Conservation (phyloP, 2,329 filamentous ascomycete species). For the Penicillium paneum region DNA sequence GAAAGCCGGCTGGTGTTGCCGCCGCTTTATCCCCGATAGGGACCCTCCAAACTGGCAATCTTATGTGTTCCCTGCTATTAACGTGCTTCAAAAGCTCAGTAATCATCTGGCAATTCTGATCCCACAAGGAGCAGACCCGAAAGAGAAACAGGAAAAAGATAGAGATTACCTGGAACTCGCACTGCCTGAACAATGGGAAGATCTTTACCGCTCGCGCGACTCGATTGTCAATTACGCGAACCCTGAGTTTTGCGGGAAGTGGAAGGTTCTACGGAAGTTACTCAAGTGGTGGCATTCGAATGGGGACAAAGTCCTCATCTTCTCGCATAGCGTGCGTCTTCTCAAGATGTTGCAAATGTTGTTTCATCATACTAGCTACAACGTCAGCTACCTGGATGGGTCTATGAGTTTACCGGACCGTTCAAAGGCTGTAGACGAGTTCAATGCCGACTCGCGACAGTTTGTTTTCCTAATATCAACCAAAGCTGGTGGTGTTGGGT, state of each 20-base stretch:
- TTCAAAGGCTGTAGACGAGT: constrained; percentile 77
- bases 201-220: constrained; percentile 71
- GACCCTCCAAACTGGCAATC: constrained; percentile 61
- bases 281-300: constrained; percentile 85
- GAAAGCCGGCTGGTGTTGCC: constrained; percentile 80
- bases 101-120: constrained; percentile 91
- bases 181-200: constrained; percentile 70
- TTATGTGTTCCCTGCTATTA: constrained; percentile 80
- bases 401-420: constrained; percentile 79
- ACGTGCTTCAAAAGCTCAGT: constrained; percentile 77
- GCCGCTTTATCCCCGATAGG: constrained; percentile 57
- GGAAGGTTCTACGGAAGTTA: constrained; percentile 84
- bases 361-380: constrained; percentile 85
- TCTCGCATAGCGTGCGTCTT: constrained; percentile 85
- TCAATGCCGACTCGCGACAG: constrained; percentile 80
- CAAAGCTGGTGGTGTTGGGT: constrained; percentile 83
- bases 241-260: constrained; percentile 92
- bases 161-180: constrained; percentile 70
- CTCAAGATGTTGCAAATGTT: constrained; percentile 79
- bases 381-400: constrained; percentile 86
- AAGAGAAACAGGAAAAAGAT: constrained; percentile 75
- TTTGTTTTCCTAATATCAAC: constrained; percentile 97
- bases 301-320: constrained; percentile 92
- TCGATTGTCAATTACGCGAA: constrained; percentile 78
- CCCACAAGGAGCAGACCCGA: constrained; percentile 61